A percentile compares a stretch with the other conserved stretches of the same genome.
Conservation (phyloP, 2,329 filamentous ascomycete species). For the Aspergillus nomiae region DNA sequence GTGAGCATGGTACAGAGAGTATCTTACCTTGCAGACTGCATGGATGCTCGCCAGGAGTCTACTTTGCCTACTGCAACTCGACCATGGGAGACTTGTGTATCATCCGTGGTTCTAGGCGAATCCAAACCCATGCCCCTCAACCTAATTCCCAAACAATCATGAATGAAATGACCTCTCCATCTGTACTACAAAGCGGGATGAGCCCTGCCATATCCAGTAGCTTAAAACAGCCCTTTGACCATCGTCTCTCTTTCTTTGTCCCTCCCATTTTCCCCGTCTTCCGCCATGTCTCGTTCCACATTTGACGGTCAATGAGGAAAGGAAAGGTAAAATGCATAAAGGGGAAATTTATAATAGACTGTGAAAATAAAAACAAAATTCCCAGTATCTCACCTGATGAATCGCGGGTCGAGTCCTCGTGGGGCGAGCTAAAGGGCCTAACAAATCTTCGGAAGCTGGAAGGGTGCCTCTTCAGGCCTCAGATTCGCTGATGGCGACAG, state of each 20-base stretch:
- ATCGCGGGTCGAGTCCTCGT: conserved; percentile 31
- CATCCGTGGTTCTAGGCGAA: background rate
- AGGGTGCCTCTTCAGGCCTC: conserved; percentile 26
- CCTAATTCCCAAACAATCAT: background rate
- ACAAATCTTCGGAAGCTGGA: conserved; percentile 24
- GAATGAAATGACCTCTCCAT: background rate
- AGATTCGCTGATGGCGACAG: conserved; percentile 33
- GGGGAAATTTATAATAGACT: background rate
- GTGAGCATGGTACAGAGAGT: background rate
- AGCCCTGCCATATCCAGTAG: background rate
- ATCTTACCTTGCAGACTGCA: background rate
- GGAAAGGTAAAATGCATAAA: background rate
- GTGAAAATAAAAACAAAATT: conserved; percentile 8
- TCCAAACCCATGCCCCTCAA: background rate
- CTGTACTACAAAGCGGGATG: background rate
- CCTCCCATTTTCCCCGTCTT: background rate
- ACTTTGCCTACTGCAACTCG: conserved; percentile 3
- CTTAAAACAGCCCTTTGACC: background rate
- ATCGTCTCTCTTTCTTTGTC: background rate
- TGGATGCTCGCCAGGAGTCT: background rate
- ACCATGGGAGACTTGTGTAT: background rate
- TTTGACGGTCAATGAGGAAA: background rate
- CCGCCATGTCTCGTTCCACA: conserved; percentile 3
- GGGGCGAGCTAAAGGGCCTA: conserved; percentile 31
- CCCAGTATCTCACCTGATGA: conserved; percentile 33